Evolutionary conservation across 2,329 filamentous ascomycete genomes (phyloP), one percentile per base, ranked within the genome.

Genomic region (Trichoderma atroviride): DNA sequence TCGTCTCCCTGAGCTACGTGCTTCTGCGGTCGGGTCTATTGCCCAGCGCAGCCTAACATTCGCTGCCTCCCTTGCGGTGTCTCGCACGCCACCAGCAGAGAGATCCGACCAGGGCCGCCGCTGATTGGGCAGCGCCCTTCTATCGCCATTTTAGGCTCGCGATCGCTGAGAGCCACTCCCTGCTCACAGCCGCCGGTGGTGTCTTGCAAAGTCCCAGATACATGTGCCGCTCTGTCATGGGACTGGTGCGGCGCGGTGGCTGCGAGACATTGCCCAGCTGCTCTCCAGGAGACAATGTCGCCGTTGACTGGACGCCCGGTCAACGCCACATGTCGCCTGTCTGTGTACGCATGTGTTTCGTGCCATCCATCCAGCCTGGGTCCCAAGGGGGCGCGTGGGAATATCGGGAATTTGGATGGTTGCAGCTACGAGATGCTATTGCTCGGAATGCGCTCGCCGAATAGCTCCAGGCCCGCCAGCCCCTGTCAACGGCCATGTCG

Each of bases 191-290:
- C 64, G 65, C 57, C 57, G 56, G 29, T 55, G 65, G 33, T 60
- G 57, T 60, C 43, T 53, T 61, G 64, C 6, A 24, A 68, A 35
- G 61, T 64, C 61, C 65, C 65, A 61, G 52, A 56, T 61, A 68
- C 65, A 60, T 61, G 57, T 68, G 56, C 57, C 57, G 66, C 62
- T 47, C 66, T 62, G 58, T 69, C 66, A 69, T 62, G 66, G 58
- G 66, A 69, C 66, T 69, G 66, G 63, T 19, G 40, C 55, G 33
- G 35, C 37, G 16, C 27, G 63, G 66, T 63, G 66, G 58, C 66
- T 63, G 66, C 66, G 66, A 69, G 66, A 69, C 66, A 69, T 69
- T 69, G 66, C 66, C 35, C 66, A 69, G 66, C 47, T 69, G 66
- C 50, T 33, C 58, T 63, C 58, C n/a, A 11, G 19, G 50, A 68